phyloP scores from a whole-genome alignment of 2,329 filamentous ascomycete species.

The Nemania sp. region DNA sequence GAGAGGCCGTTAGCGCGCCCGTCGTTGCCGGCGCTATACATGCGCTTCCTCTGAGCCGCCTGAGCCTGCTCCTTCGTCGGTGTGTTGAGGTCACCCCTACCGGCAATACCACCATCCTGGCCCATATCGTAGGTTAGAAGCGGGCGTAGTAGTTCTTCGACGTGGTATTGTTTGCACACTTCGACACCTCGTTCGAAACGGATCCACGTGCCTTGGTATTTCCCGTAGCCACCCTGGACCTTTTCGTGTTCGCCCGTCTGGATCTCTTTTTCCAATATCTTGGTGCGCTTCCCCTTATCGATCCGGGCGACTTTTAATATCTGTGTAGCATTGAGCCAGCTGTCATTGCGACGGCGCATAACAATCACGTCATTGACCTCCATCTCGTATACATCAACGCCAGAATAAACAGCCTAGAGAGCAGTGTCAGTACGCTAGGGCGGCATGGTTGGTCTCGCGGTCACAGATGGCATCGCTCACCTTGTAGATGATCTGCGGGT shows the following conservation, averaged over 20 bases:
- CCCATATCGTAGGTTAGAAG: slow-evolving; percentile 81
- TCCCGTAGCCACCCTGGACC: slow-evolving; percentile 96
- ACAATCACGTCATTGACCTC: slow-evolving; percentile 91
- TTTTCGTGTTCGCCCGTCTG: slow-evolving; percentile 96
- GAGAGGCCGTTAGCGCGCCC: slow-evolving; percentile 68
- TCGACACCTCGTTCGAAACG: slow-evolving; percentile 89
- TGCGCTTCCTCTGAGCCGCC: slow-evolving; percentile 89
- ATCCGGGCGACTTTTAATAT: slow-evolving; percentile 97
- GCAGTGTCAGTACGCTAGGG: slow-evolving; percentile 25
- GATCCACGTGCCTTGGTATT: slow-evolving; percentile 99
- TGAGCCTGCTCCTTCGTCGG: slow-evolving; percentile 99
- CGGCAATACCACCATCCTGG: slow-evolving; percentile 72
- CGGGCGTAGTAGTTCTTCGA: slow-evolving; percentile 75
- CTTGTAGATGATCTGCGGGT: slow-evolving; percentile 63
- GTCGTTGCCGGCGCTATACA: slow-evolving; percentile 80
- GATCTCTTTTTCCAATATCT: slow-evolving; percentile 97
- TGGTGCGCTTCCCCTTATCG: slow-evolving; percentile 96
- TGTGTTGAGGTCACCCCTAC: slow-evolving; percentile 81
- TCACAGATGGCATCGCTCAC: slow-evolving; percentile 42
- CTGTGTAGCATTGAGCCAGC: slow-evolving; percentile 97
- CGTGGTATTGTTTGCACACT: slow-evolving; percentile 80
- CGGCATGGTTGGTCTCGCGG: slow-evolving; percentile 6
- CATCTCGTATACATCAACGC: slow-evolving; percentile 98
- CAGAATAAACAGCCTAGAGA: slow-evolving; percentile 81
- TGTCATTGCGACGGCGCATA: slow-evolving; percentile 93